Base-by-base conservation (phyloP, 2,329 filamentous ascomycete species). In the Epichloe bromicola region DNA sequence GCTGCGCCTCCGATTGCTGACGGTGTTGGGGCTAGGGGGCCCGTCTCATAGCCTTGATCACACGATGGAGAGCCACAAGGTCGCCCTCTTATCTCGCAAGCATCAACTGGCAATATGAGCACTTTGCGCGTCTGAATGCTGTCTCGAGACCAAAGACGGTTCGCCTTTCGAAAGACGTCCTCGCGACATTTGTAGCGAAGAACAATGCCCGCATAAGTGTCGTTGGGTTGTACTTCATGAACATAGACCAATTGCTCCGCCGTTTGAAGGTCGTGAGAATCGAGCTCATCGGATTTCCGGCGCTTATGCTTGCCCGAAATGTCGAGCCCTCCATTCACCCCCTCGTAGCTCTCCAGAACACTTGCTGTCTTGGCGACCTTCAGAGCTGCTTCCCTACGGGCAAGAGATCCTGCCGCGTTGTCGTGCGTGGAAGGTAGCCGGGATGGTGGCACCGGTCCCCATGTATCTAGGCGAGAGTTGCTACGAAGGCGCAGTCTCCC, bases 121-220 rank as follows among this genome's bases (percentile, higher is more conserved):
- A 80, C 83, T 60, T 87, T 87, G 53, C 90, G 82, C 46, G 83
- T 80, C 64, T 96, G 91, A 37, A 97, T 85, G 55, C 82, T 88
- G 63, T 97, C 93, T 56, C 89, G 88, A 6, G 89, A 88, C 93
- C 93, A 98, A 61, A 98, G 82, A 11, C 93, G 82, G 64, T 98
- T 98, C 39, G 88, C 83, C 64, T 87, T 93, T 53, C 88, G 79
- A 57, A 98, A 83, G 2, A 85, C 78, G 46, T 90, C 85, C 51
- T 89, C 82, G 55, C 86, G 80, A 65, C 91, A 97, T 59, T 87
- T 85, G 67, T 94, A 98, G 59, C 84, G 86, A 57, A 98, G 83
- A 49, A 93, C 85, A 48, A 98, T 82, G 3, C 93, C 91, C 1
- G 90, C 89, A 58, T 97, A 82, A 2, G 89, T 97, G 68, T 98